phyloP scores from a whole-genome alignment of 345 rosid species.

The Microthlaspi erraticum region DNA sequence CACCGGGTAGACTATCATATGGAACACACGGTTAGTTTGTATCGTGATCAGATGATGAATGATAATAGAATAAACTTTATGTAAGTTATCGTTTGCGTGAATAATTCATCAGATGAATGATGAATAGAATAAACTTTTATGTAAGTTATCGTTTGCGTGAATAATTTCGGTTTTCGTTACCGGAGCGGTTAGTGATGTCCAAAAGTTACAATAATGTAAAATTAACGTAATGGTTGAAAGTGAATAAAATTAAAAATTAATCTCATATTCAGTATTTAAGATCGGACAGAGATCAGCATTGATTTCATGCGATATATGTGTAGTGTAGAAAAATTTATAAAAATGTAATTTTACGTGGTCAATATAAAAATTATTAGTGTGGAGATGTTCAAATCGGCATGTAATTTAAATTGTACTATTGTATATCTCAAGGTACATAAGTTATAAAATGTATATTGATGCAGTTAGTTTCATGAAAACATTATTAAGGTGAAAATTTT shows the following conservation, averaged over 20 bases:
- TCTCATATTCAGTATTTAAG: too few species aligned
- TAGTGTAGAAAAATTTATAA: too few species aligned
- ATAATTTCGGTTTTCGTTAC: constrained; percentile 3
- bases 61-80: constrained; percentile 2
- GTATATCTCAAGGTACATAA: too few species aligned
- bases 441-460: too few species aligned
- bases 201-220: neutral
- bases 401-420: too few species aligned
- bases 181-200: neutral
- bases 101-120: too few species aligned
- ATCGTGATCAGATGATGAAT: neutral
- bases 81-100: constrained; percentile 1
- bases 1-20: constrained; percentile 36
- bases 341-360: too few species aligned
- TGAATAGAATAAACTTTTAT: constrained; percentile 6
- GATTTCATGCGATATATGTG: too few species aligned
- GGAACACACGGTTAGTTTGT: neutral
- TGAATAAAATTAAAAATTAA: neutral
- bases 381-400: too few species aligned
- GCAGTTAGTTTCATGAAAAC: too few species aligned
- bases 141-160: constrained; percentile 1
- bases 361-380: too few species aligned
- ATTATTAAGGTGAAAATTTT: too few species aligned
- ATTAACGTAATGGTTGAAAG: neutral
- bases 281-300: neutral